A percentile compares a stretch with the other conserved stretches of the same genome.
Conservation (phyloP, 495 filamentous ascomycete genomes). For the Podospora appendiculata region DNA sequence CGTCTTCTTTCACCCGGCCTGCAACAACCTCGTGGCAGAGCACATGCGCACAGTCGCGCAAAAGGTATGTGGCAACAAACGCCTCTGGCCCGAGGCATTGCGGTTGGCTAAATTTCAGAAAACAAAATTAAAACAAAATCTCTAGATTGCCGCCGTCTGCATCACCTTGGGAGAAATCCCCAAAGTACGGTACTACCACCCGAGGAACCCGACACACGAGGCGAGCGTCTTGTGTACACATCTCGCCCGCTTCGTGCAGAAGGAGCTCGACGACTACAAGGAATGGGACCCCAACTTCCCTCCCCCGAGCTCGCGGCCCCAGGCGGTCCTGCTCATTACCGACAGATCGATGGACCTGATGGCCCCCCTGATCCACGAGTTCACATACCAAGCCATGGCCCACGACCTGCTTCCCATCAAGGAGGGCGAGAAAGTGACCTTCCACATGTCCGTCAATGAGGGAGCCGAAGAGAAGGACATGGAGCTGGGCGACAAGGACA, state of each 20-base stretch:
- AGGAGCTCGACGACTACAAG: conserved; percentile 79
- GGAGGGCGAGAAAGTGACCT: conserved; percentile 81
- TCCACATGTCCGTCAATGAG: conserved; percentile 69
- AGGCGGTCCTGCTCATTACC: conserved; percentile 75
- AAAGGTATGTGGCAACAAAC: conserved; percentile 52
- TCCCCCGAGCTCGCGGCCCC: conserved; percentile 68
- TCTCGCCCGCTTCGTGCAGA: conserved; percentile 85
- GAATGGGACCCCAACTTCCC: conserved; percentile 78
- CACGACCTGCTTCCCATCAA: conserved; percentile 84
- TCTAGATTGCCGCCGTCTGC: conserved; percentile 74
- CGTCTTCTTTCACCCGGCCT: conserved; percentile 81
- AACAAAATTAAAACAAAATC: conserved; percentile 17
- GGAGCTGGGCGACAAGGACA: conserved; percentile 81
- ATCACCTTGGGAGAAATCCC: conserved; percentile 82
- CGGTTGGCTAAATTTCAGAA: too few relatives aligned
- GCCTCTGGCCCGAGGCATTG: neutral
- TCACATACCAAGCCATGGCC: conserved; percentile 97
- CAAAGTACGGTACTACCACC: conserved; percentile 81
- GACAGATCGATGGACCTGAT: conserved; percentile 89
- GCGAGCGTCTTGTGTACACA: conserved; percentile 79
- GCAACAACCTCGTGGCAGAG: conserved; percentile 69
- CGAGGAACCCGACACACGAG: conserved; percentile 68
- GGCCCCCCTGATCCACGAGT: conserved; percentile 85
- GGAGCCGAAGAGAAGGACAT: conserved; percentile 80
- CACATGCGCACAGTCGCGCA: conserved; percentile 80